These are phyloP conservation scores for Crepidotus variabilis DNA, from an alignment of 768 basidiomycete genomes.

Conservation along the genomic window DNA sequence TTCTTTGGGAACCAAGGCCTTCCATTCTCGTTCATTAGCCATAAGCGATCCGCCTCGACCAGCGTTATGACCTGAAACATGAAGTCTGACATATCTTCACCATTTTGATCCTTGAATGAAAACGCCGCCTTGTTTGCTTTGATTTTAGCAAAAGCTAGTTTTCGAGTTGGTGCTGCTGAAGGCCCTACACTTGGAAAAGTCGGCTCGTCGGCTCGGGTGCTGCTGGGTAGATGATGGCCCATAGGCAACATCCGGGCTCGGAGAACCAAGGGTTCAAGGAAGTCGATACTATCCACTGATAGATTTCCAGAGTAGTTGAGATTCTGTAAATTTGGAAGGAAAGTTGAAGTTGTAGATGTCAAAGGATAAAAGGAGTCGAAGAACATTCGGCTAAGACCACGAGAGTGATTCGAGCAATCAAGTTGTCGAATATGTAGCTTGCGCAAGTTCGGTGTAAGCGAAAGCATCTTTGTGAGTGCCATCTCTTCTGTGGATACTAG, in stretches of 20 bases:
- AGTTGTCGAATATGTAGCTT: slow-evolving; percentile 9
- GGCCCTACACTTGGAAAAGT: background rate
- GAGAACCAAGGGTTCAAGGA: slow-evolving; percentile 15
- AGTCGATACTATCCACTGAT: slow-evolving; percentile 11
- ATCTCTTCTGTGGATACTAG: slow-evolving; percentile 6
- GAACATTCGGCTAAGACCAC: slow-evolving; percentile 9
- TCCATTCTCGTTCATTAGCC: background rate
- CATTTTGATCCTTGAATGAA: background rate
- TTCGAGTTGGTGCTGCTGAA: background rate
- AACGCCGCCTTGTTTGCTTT: background rate
- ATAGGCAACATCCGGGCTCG: slow-evolving; percentile 8
- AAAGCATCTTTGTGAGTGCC: slow-evolving; percentile 8
- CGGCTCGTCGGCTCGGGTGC: background rate
- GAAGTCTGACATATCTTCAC: background rate
- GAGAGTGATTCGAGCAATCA: background rate
- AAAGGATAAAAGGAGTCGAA: slow-evolving; percentile 14
- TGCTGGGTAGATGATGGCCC: background rate
- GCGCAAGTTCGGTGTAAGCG: slow-evolving; percentile 3
- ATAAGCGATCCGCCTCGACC: background rate
- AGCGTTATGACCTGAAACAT: background rate
- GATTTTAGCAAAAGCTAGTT: background rate
- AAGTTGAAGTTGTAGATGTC: slow-evolving; percentile 3
- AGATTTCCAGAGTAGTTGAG: slow-evolving; percentile 13
- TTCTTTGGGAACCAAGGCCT: background rate
- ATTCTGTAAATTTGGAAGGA: slow-evolving; percentile 9